Evolutionary conservation across 768 basidiomycete species (phyloP), one percentile per base, ranked within the genome.

Genomic region (Leccinum rimulosum): DNA sequence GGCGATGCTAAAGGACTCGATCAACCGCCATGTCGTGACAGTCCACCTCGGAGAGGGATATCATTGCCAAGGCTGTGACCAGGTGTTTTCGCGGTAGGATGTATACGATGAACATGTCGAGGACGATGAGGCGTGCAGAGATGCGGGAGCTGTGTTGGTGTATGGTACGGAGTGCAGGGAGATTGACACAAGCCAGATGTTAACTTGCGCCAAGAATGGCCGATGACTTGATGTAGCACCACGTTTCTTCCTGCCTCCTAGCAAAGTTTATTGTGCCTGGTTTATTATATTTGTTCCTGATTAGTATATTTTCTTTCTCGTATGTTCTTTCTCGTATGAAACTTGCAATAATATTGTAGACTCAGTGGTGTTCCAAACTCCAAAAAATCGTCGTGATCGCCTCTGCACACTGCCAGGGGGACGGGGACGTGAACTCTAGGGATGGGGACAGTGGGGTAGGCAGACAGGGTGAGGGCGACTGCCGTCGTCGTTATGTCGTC

Each of bases 41-140:
- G 50, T 55, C 35, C 60, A 55, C 30, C 40, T 58, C 6, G 10
- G 35, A 3, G 57, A 59, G 22, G 22, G 1, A 10, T 61, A 58
- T 31, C 28, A 10, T 9, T 58, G 57, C 43, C 33, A 9, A 6
- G 43, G 51, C 2, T 59, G 60, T 36, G 4, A 47, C 15, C 17
- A 35, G 15, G 43, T 14, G 28, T 59, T 58, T 59, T 31, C 57
- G 6, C 31, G 57, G 4, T 35, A 33, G 28, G 60, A 61, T 22
- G 57, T 61, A 4, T 52, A 61, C 15, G 8, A 52, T 28, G 7
- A 27, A 17, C 60, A 59, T 15, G n/a, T 48, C 2, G 14, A 17
- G 38, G 22, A 14, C 4, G 7, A 14, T 6, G 47, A 50, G 30
- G 25, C 0, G 15, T 58, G 56, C 17, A 30, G 35, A 30, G 56